Percentiles rank a stretch among this genome's conserved stretches.
Evolutionary conservation across 768 basidiomycete genomes (phyloP).

Genomic region (Lentinula guzmanii): DNA sequence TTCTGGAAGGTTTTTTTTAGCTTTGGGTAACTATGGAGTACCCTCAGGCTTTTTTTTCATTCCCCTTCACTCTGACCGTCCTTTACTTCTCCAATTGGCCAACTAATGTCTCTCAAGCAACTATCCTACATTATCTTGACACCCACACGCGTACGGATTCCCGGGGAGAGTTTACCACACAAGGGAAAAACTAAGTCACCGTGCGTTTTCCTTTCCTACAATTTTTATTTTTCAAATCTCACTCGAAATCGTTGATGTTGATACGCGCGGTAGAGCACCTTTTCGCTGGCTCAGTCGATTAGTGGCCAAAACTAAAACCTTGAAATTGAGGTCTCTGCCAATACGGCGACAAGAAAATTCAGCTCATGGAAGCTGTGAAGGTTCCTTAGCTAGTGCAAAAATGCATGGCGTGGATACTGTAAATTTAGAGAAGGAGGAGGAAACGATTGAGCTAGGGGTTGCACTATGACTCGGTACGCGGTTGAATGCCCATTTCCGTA

Average conservation of each 20-base stretch:
- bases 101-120: conserved; percentile 25
- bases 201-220: conserved; percentile 9
- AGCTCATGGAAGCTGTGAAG: conserved; percentile 1
- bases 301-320: conserved; percentile 19
- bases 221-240: conserved; percentile 3
- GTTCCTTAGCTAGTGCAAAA: not conserved
- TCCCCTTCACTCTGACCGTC: no score
- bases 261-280: conserved; percentile 11
- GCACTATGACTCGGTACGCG: not conserved
- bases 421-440: conserved; percentile 15
- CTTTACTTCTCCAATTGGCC: no score
- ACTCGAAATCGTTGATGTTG: not conserved
- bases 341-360: not conserved
- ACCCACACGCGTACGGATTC: conserved; percentile 45
- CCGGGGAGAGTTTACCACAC: conserved; percentile 27
- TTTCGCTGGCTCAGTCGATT: conserved; percentile 14
- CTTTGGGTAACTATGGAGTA: no score
- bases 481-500: no score
- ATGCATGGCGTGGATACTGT: conserved; percentile 1
- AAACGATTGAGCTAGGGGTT: conserved; percentile 11
- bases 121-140: conserved; percentile 49
- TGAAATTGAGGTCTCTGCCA: conserved; percentile 12
- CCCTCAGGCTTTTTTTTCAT: no score
- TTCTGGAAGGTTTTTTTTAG: no score
- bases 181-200: conserved; percentile 11